These are phyloP conservation scores for Blastomyces emzantsi DNA, from an alignment of 2,329 filamentous ascomycete genomes.

Conservation along the genomic window DNA sequence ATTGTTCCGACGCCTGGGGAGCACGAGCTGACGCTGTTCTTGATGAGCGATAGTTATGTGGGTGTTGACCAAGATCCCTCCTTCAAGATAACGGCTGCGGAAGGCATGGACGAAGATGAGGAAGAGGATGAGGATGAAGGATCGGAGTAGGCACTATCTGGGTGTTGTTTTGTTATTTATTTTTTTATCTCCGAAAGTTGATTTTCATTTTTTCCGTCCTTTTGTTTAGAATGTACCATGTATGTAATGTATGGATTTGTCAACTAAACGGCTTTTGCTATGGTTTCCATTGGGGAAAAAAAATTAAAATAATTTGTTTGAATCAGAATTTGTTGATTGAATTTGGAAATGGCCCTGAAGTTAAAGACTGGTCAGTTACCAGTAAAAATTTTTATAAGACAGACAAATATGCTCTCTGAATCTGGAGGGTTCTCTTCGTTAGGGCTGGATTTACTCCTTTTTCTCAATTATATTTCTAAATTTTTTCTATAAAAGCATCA, in stretches of 20 bases:
- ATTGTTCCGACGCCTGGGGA: constrained; percentile 77
- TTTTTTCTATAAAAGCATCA: no score
- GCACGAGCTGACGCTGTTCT: constrained; percentile 79
- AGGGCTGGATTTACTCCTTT: no score
- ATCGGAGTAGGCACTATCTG: constrained; percentile 1
- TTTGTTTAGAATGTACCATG: constrained; percentile 3
- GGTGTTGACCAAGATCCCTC: constrained; percentile 93
- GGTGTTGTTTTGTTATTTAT: background rate
- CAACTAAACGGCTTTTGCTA: background rate
- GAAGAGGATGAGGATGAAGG: constrained; percentile 56
- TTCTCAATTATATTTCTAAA: no score
- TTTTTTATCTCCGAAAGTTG: background rate
- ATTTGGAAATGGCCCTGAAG: background rate
- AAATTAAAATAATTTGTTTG: background rate
- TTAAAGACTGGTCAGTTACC: background rate
- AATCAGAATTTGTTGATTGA: background rate
- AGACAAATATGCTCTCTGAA: no score
- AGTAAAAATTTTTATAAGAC: no score
- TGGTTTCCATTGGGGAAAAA: background rate
- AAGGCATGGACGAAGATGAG: constrained; percentile 91
- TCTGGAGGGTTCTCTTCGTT: no score
- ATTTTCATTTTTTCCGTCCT: background rate
- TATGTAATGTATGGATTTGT: constrained; percentile 1
- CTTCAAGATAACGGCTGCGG: constrained; percentile 75
- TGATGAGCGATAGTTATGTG: constrained; percentile 96